Percentiles rank a stretch among this genome's conserved stretches.
Conservation (phyloP, 805 yeast genomes). For the Kluyveromyces wickerhamii region DNA sequence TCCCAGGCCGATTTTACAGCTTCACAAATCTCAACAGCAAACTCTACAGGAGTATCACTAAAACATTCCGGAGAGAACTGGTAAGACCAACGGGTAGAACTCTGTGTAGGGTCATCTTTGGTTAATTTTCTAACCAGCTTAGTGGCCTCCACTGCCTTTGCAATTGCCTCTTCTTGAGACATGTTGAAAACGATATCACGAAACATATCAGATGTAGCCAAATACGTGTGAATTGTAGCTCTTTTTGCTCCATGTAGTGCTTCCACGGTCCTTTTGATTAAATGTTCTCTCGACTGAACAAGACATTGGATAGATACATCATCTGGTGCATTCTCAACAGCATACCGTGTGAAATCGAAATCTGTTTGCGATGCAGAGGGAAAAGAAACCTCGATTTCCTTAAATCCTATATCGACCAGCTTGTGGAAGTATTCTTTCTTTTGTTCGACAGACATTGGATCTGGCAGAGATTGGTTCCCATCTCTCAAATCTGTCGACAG, state of each 20-base stretch:
- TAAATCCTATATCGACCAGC: constrained; percentile 64
- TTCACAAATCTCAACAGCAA: constrained; percentile 68
- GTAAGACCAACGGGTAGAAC: constrained; percentile 58
- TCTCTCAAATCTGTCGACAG: constrained; percentile 72
- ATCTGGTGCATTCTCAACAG: constrained; percentile 70
- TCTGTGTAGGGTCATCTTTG: constrained; percentile 61
- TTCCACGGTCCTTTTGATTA: constrained; percentile 67
- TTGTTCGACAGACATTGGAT: constrained; percentile 71
- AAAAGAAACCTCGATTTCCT: constrained; percentile 73
- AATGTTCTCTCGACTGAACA: constrained; percentile 69
- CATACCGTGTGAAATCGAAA: constrained; percentile 73
- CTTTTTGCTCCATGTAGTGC: constrained; percentile 63
- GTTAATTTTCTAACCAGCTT: constrained; percentile 60
- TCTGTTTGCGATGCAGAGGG: constrained; percentile 81
- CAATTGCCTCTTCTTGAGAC: constrained; percentile 60
- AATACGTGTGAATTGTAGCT: constrained; percentile 64
- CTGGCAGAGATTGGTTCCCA: constrained; percentile 76
- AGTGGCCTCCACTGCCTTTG: constrained; percentile 64
- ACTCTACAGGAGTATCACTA: constrained; percentile 66
- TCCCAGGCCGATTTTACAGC: constrained; percentile 76
- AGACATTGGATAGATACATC: constrained; percentile 69
- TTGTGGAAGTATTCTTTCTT: constrained; percentile 70
- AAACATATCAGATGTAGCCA: constrained; percentile 70
- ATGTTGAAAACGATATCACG: constrained; percentile 69
- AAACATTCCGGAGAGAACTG: constrained; percentile 78